Evolutionary conservation across 768 basidiomycete genomes (phyloP), one percentile per base, ranked within the genome.

Genomic region (Baorangia bicolor): DNA sequence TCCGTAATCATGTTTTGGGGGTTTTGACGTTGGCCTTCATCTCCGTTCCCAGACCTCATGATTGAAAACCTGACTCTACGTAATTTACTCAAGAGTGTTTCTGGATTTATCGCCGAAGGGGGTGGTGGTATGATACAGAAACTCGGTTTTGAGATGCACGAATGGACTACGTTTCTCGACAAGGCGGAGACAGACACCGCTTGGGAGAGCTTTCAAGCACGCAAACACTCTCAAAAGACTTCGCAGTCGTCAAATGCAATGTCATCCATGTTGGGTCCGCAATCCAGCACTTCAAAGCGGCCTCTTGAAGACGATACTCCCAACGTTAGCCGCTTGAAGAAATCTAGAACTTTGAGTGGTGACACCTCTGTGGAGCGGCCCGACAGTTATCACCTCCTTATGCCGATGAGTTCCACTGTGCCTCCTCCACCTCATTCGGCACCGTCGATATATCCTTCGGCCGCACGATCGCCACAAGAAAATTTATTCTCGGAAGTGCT

Each of bases 181-280:
- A 86, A 85, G 63, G 83, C 89, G 1, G 94, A 97, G 74, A 94
- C 93, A 0, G 94, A 96, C 66, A 94, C 92, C 2, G 94, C 93
- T 34, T 93, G 89, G 80, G 94, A 96, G 67, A 87, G 92, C 49
- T 94, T 88, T 64, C 87, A 92, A 58, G 62, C 79, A 5, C 84
- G 92, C 61, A 94, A 87, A 70, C 63, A 62, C 4, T 38, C 62
- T 20, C 64, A 66, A 18, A 68, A 73, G 45, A 73, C 73, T 4
- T 56, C 64, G 3, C 70, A 68, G 34, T 53, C 72, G 5, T 66
- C 70, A 18, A 60, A 41, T 37, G 58, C 70, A 21, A 72, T 68
- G 64, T 57, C 69, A 25, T 72, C 70, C 4, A 65, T 66, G 59
- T n/a, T 72, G 40, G 70, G 70, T n/a, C 48, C 70, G 8, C 66